phyloP scores from a whole-genome alignment of 176 grass and related monocot genomes.

The Oryza punctata region DNA sequence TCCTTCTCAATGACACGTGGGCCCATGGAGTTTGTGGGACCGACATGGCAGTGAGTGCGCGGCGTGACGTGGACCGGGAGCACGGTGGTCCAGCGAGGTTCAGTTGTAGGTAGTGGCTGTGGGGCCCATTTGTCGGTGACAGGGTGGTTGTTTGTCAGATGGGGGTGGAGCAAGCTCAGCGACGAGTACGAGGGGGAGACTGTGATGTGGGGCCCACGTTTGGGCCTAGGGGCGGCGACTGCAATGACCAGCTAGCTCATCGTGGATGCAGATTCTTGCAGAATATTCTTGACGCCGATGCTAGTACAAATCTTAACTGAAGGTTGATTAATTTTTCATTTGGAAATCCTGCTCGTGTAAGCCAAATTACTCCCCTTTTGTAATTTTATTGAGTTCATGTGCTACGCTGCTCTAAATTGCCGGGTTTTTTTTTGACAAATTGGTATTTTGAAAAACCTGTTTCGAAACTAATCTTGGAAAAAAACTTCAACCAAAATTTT shows the following conservation, averaged over 20 bases:
- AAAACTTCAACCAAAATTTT: too few species aligned
- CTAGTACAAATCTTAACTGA: not conserved
- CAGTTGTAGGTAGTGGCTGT: too few species aligned
- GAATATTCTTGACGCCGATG: not conserved
- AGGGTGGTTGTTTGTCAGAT: not conserved
- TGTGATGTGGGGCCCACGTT: not conserved
- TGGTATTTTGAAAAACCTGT: too few species aligned
- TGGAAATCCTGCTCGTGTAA: too few species aligned
- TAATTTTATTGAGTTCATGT: too few species aligned
- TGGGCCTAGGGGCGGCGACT: not conserved
- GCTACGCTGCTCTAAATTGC: too few species aligned
- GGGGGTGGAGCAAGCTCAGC: not conserved
- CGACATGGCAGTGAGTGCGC: not conserved
- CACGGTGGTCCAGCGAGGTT: not conserved
- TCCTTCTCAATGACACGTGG: not conserved
- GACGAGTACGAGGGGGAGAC: not conserved
- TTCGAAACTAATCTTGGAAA: too few species aligned
- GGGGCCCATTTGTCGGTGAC: not conserved
- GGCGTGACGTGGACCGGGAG: not conserved
- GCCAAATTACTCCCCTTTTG: too few species aligned
- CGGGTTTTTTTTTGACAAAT: too few species aligned
- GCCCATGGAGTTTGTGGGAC: not conserved
- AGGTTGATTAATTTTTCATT: too few species aligned
- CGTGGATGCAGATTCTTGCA: not conserved
- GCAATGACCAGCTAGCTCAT: not conserved